A percentile compares a stretch with the other conserved stretches of the same genome.
Evolutionary conservation across 164 flowering plant genomes (phyloP).

Genomic region (Stephania yunnanensis): DNA sequence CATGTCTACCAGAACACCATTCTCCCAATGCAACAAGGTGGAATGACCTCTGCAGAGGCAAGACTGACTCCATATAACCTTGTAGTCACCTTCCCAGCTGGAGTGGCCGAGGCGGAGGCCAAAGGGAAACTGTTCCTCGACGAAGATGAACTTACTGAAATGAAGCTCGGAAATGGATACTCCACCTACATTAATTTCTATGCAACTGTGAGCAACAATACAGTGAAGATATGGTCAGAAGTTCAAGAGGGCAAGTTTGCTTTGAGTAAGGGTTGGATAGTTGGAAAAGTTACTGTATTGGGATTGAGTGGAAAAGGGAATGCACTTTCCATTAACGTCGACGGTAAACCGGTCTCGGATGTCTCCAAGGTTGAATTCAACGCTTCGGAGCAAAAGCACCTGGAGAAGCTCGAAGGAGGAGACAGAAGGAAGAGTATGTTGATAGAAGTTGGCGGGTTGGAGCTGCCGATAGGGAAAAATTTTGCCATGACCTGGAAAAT

Average conservation of each 20-base stretch:
- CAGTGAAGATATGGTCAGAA: conserved; percentile 58
- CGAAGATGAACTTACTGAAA: conserved; percentile 62
- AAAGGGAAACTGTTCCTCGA: conserved; percentile 54
- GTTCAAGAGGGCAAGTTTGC: conserved; percentile 60
- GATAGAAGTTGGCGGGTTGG: conserved; percentile 46
- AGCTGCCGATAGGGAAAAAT: conserved; percentile 50
- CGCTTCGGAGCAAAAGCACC: conserved; percentile 23
- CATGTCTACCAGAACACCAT: conserved; percentile 70
- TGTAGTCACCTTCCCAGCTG: conserved; percentile 55
- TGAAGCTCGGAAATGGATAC: conserved; percentile 52
- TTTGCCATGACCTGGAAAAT: conserved; percentile 64
- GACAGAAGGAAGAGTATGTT: conserved; percentile 34
- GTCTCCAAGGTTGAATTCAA: conserved; percentile 21
- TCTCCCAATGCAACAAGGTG: conserved; percentile 79
- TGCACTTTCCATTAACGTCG: conserved; percentile 33
- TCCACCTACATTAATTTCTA: conserved; percentile 48
- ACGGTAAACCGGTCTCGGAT: conserved; percentile 28
- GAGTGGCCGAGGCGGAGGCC: conserved; percentile 39
- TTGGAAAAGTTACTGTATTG: conserved; percentile 48
- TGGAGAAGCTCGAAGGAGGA: conserved; percentile 30
- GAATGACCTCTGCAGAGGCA: conserved; percentile 58
- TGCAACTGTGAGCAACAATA: conserved; percentile 32
- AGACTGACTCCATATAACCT: conserved; percentile 60
- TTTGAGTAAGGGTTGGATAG: conserved; percentile 34
- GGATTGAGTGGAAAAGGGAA: conserved; percentile 43